Evolutionary conservation across 257 asterid species (phyloP).

Genomic region (Solanum appendiculatum): DNA sequence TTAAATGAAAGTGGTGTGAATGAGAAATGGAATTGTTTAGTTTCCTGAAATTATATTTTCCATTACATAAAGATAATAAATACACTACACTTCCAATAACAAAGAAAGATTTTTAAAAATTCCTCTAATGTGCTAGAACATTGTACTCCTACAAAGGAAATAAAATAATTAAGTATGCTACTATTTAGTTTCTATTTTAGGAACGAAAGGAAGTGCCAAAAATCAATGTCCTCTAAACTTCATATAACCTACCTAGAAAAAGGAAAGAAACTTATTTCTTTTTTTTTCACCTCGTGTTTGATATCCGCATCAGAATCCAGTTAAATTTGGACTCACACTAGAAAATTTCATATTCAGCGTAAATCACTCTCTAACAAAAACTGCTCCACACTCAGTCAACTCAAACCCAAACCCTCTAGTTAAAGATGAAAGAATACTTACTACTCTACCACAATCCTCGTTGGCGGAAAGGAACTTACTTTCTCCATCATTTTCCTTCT

Average conservation of each 20-base stretch:
- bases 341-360: too few species aligned
- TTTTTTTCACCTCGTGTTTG: background rate
- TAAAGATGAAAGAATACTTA: too few species aligned
- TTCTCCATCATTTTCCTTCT: background rate
- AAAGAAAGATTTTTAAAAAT: background rate
- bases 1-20: background rate
- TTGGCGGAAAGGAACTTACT: background rate
- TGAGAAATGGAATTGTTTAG: background rate
- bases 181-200: background rate
- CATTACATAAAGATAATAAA: background rate
- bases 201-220: background rate
- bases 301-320: too few species aligned
- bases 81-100: background rate
- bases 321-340: rapidly evolving
- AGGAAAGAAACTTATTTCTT: background rate
- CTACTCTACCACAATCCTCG: background rate
- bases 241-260: background rate
- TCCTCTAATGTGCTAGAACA: background rate
- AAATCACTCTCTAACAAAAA: too few species aligned
- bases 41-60: too few species aligned
- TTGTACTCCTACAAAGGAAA: background rate
- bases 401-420: background rate
- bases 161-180: background rate
- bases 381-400: rapidly evolving
- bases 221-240: background rate